Evolutionary conservation across 805 yeast species (phyloP).

Genomic region (Saccharomycopsis fodiens): DNA sequence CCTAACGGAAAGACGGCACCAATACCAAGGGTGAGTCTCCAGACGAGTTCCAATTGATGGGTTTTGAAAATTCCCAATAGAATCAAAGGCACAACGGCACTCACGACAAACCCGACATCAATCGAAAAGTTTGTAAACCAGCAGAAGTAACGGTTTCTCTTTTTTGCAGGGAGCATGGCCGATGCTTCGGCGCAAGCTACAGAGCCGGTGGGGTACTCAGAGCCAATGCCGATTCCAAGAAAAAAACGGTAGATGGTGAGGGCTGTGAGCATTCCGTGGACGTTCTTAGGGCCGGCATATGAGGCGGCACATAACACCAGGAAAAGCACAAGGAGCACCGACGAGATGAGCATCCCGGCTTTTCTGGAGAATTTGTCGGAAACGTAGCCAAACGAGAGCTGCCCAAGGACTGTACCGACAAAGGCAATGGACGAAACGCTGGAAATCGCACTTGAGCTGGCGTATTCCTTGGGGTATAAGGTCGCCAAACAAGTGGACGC

Average conservation of each 20-base stretch:
- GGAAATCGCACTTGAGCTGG: conserved; percentile 59
- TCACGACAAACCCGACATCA: conserved; percentile 76
- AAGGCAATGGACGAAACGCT: conserved; percentile 85
- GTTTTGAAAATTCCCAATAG: conserved; percentile 73
- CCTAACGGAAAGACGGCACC: conserved; percentile 86
- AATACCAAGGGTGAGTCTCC: conserved; percentile 87
- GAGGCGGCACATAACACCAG: conserved; percentile 75
- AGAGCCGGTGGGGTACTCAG: conserved; percentile 91
- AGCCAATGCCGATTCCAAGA: conserved; percentile 88
- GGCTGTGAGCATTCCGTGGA: conserved; percentile 75
- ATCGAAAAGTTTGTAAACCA: conserved; percentile 88
- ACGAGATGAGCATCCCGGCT: conserved; percentile 74
- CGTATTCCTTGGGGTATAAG: conserved; percentile 59
- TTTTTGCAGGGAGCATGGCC: conserved; percentile 66
- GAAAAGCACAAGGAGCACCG: conserved; percentile 65
- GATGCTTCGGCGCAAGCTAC: conserved; percentile 93
- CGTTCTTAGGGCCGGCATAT: conserved; percentile 69
- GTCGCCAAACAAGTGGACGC: conserved; percentile 61
- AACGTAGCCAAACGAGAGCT: conserved; percentile 68
- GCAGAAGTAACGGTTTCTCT: conserved; percentile 80
- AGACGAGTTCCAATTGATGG: conserved; percentile 67
- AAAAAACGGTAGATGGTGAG: conserved; percentile 80
- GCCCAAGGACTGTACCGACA: conserved; percentile 88
- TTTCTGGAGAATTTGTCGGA: conserved; percentile 80
- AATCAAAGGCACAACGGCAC: conserved; percentile 82